Percentiles rank a stretch among this genome's conserved stretches.
These are phyloP conservation scores for Wickerhamomyces hampshirensis DNA, from an alignment of 805 yeast genomes.

Conservation along the genomic window DNA sequence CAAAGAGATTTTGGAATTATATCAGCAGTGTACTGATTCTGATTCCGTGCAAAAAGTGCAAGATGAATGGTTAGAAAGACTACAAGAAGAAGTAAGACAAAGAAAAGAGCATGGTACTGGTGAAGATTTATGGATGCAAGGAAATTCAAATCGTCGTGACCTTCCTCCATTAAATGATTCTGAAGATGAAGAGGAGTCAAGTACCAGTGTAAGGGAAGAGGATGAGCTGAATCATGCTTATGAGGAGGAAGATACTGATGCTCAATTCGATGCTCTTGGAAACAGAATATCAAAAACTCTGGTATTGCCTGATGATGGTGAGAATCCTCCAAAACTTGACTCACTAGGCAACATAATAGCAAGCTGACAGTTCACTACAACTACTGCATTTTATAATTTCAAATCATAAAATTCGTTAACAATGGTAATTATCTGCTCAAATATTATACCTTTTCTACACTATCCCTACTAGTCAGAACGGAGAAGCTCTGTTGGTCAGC, in stretches of 20 bases:
- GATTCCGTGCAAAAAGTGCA: conserved; percentile 71
- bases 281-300: conserved; percentile 5
- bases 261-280: conserved; percentile 19
- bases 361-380: background rate
- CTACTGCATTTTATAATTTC: no score
- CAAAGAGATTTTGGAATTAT: conserved; percentile 67
- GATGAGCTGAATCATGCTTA: conserved; percentile 22
- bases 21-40: conserved; percentile 76
- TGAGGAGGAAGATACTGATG: conserved; percentile 15
- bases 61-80: conserved; percentile 61
- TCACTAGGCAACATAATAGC: conserved; percentile 12
- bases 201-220: conserved; percentile 18
- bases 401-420: background rate
- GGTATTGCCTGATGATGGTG: no score
- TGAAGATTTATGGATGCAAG: conserved; percentile 72
- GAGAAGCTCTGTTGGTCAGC: conserved; percentile 30
- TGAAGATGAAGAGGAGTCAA: conserved; percentile 22
- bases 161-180: conserved; percentile 20
- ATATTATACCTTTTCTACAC: background rate
- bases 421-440: no score
- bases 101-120: conserved; percentile 48
- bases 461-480: conserved; percentile 7
- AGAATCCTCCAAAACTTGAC: no score
- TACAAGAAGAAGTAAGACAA: conserved; percentile 62
- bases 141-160: conserved; percentile 60